Evolutionary conservation across 1,284 basidiomycete genomes (phyloP), one percentile per base, ranked within the genome.

Genomic region (Lentinus polychrous): DNA sequence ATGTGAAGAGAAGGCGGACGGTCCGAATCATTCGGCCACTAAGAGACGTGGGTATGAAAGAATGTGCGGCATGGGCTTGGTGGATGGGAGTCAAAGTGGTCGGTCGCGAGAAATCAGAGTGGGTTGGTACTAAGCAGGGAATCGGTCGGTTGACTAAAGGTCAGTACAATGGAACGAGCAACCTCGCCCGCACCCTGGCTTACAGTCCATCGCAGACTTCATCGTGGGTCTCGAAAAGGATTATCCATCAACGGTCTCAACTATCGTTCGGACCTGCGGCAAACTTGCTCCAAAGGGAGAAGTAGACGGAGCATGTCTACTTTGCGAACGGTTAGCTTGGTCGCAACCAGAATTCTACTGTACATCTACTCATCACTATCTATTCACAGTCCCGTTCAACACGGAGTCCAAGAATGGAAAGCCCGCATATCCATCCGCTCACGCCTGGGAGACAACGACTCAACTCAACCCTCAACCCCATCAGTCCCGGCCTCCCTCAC

Each of bases 201-300:
- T 27, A 27, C 27, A 27, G 42, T 43, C n/a, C 48, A 40, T 14
- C 43, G 4, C 46, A 92, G 91, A 85, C 60, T 94, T 94, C 61
- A 89, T 94, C 52, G 70, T 85, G 14, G 82, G 84, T 0, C 64
- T 94, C 18, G 89, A 91, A 63, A 79, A 77, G 40, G 81, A 91
- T 57, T 94, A 90, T 63, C 91, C 92, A 0, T 89, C 91, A 0
- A 94, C 92, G 0, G 91, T 94, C 2, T 91, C 89, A 6, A 86
- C 91, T 0, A 91, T 94, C 48, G 83, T 82, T 22, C 76, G 86
- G 40, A 94, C 91, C 0, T 91, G 88, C 53, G 82, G 76, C 20
- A 94, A 94, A 66, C 69, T 94, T 32, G 76, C 81, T 8, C 85
- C 91, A 8, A 86, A 86, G 55, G 78, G 78, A 46, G 66, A 66